Percentiles rank a stretch among this genome's conserved stretches.
Conservation (phyloP, 2,329 filamentous ascomycete species). For the Aspergillus pseudoviridinutans region DNA sequence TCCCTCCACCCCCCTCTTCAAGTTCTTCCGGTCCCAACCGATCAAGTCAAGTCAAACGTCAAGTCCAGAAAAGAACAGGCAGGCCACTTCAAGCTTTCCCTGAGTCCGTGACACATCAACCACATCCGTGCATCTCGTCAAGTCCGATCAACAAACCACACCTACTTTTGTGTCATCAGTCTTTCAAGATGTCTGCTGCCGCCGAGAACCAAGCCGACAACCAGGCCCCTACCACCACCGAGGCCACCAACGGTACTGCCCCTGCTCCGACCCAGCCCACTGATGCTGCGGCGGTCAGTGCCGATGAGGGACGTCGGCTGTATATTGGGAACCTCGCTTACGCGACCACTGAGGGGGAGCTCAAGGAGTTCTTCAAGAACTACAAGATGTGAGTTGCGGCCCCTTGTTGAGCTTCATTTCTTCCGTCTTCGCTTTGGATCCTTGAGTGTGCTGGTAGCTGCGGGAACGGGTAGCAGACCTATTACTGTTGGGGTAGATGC, state of each 20-base stretch:
- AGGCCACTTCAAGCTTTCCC: slow-evolving; percentile 50
- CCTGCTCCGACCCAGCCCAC: slow-evolving; percentile 67
- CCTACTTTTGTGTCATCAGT: slow-evolving; percentile 40
- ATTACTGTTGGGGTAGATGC: neutral
- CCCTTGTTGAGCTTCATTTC: slow-evolving; percentile 5
- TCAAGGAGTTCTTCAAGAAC: slow-evolving; percentile 99
- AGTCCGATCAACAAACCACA: slow-evolving; percentile 28
- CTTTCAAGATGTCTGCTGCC: slow-evolving; percentile 72
- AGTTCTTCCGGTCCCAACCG: slow-evolving; percentile 31
- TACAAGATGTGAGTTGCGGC: slow-evolving; percentile 86
- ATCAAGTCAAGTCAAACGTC: slow-evolving; percentile 6
- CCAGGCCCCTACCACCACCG: slow-evolving; percentile 60
- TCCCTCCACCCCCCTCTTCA: slow-evolving; percentile 60
- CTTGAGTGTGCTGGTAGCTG: neutral
- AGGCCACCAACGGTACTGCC: slow-evolving; percentile 55
- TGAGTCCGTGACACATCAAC: slow-evolving; percentile 57
- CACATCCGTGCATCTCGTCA: slow-evolving; percentile 32
- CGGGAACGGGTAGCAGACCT: neutral
- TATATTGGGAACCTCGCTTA: slow-evolving; percentile 99
- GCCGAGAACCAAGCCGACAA: slow-evolving; percentile 66
- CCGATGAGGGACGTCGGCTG: slow-evolving; percentile 96
- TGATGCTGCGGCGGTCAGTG: slow-evolving; percentile 92
- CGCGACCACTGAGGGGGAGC: slow-evolving; percentile 99
- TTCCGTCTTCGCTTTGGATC: neutral
- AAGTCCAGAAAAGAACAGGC: slow-evolving; percentile 17